phyloP scores from a whole-genome alignment of 768 basidiomycete genomes.

The Clavaria fumosa region DNA sequence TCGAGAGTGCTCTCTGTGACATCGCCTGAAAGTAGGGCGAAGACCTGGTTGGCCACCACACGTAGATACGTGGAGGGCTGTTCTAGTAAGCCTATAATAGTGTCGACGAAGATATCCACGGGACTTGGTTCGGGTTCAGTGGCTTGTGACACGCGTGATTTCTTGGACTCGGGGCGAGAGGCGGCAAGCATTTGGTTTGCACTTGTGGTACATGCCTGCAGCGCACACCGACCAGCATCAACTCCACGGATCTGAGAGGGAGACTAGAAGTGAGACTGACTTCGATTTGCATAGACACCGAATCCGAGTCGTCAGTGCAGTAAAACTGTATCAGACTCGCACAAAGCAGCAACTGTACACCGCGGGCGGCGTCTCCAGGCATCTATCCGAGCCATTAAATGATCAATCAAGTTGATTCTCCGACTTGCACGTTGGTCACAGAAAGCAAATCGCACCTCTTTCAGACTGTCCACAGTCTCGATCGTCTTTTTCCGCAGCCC shows the following conservation, averaged over 20 bases:
- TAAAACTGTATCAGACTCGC: conserved; percentile 61
- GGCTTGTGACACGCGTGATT: conserved; percentile 27
- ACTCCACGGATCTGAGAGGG: no score
- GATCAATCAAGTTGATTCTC: no score
- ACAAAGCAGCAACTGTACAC: conserved; percentile 54
- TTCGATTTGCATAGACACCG: conserved; percentile 48
- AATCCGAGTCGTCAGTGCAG: conserved; percentile 43
- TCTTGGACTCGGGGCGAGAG: conserved; percentile 23
- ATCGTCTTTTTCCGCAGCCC: no score
- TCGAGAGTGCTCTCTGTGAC: conserved; percentile 61
- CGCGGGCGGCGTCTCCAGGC: conserved; percentile 50
- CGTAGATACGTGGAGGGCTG: conserved; percentile 69
- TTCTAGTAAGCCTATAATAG: conserved; percentile 83
- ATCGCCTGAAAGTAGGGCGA: conserved; percentile 52
- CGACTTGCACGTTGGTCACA: no score
- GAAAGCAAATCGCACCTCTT: conserved; percentile 23
- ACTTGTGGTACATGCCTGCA: neutral
- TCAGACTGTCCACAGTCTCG: conserved; percentile 27
- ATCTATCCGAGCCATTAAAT: no score
- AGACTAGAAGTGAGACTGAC: neutral
- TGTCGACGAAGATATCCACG: conserved; percentile 75
- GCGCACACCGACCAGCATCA: neutral
- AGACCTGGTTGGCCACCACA: conserved; percentile 64
- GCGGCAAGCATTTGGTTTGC: conserved; percentile 50
- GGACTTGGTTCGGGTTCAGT: conserved; percentile 34